A percentile compares a stretch with the other conserved stretches of the same genome.
phyloP scores from a whole-genome alignment of 441 rosid genomes.

The Jatropha multifida region DNA sequence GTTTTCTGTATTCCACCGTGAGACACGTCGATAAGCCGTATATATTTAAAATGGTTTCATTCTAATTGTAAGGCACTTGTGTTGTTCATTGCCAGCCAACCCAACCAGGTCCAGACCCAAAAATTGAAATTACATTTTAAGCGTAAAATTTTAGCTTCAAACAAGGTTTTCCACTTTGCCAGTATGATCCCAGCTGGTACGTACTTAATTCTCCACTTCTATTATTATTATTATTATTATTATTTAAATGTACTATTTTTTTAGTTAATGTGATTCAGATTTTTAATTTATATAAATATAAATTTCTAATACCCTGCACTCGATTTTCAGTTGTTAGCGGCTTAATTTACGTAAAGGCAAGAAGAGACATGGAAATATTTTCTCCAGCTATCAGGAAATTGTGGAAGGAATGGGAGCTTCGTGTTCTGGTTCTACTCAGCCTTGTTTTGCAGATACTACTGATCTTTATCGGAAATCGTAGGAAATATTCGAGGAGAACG shows the following conservation, averaged over 20 bases:
- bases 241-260: background rate
- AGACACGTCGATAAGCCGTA: background rate
- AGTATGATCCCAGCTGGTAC: slow-evolving; percentile 11
- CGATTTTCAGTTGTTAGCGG: slow-evolving; percentile 8
- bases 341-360: slow-evolving; percentile 11
- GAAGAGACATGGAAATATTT: slow-evolving; percentile 5
- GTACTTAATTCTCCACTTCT: background rate
- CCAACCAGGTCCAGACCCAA: too few species aligned
- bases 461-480: slow-evolving; percentile 23
- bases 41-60: background rate
- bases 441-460: slow-evolving; percentile 35
- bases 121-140: background rate
- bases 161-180: background rate
- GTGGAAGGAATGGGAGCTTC: slow-evolving; percentile 42
- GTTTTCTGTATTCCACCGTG: background rate
- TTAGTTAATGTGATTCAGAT: background rate
- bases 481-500: slow-evolving; percentile 19
- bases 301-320: background rate
- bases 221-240: background rate
- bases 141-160: background rate
- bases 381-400: background rate
- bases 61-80: too few species aligned
- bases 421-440: slow-evolving; percentile 31
- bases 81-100: too few species aligned
- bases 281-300: background rate